These are phyloP conservation scores for Danielia oregonensis DNA, from an alignment of 805 yeast species.

Conservation along the genomic window DNA sequence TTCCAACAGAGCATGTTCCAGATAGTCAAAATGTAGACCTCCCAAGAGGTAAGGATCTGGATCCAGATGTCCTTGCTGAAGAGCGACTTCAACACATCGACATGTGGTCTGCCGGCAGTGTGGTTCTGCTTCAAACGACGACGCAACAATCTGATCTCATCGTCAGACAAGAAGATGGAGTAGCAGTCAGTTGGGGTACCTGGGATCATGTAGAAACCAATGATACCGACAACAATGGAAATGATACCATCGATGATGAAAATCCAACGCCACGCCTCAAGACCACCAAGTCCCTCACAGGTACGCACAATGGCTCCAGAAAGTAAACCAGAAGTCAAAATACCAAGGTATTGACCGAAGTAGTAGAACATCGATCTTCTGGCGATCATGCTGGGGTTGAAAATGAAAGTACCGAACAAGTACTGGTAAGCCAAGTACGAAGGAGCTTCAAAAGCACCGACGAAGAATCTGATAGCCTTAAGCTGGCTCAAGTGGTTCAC, in stretches of 20 bases:
- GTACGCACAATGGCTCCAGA: conserved; percentile 19
- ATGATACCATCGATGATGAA: conserved; percentile 16
- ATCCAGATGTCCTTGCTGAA: conserved; percentile 43
- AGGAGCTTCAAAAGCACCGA: conserved; percentile 25
- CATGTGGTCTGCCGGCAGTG: conserved; percentile 16
- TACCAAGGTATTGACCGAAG: conserved; percentile 27
- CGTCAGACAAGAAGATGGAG: conserved; percentile 15
- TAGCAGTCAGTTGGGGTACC: conserved; percentile 17
- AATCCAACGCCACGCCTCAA: conserved; percentile 18
- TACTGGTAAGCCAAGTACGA: conserved; percentile 26
- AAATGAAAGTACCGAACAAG: conserved; percentile 22
- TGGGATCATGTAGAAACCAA: conserved; percentile 19
- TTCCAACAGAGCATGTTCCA: conserved; percentile 63
- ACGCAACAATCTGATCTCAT: conserved; percentile 34
- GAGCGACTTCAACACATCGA: conserved; percentile 12
- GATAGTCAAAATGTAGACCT: conserved; percentile 52
- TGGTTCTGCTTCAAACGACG: conserved; percentile 15
- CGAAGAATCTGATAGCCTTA: conserved; percentile 23
- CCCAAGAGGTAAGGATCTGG: conserved; percentile 52
- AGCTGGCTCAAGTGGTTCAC: conserved; percentile 17
- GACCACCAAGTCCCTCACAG: conserved; percentile 9
- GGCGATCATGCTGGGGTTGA: conserved; percentile 22
- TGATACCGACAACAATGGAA: conserved; percentile 13
- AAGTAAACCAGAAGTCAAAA: conserved; percentile 26
- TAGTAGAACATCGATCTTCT: conserved; percentile 25